Base-by-base conservation (phyloP, 2,329 filamentous ascomycete species). In the Phyllosticta citriasiana region DNA sequence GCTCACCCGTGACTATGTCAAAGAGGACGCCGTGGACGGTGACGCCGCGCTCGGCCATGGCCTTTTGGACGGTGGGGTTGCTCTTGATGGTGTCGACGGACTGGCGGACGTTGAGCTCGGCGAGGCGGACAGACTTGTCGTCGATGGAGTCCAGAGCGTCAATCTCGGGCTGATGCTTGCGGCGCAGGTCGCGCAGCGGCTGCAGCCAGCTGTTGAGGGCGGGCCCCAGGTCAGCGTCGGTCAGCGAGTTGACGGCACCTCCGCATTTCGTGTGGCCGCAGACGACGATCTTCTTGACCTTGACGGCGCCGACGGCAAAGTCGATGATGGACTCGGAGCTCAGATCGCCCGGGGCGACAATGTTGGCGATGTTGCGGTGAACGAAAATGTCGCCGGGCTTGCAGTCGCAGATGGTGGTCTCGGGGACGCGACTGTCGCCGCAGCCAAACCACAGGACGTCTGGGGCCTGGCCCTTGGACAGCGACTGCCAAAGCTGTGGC, bases 291-390 rank as follows among this genome's bases (percentile, higher is more conserved):
- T 84, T 81, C 66, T 83, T 80, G 65, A 88, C 85, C 67, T 87
- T 84, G 40, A 95, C 78, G 71, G 88, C 80, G 62, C 76, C 78
- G 63, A 95, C 88, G 53, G 89, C 88, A 71, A 87, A 95, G 71
- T 93, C 87, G 70, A 95, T 86, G 54, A 93, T 89, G 60, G 85
- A 83, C 10, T 84, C 81, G 35, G 86, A 85, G 76, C 84, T 89
- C 72, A 93, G 82, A 72, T 96, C 91, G 67, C 84, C 85, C 22
- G 85, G 78, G 62, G 85, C 84, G 65, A 95, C 77, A 69, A 93
- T 84, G 78, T 95, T 95, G 74, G 89, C 90, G 72, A 96, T 92
- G 79, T 95, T 95, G 72, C 91, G 88, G 79, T 95, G 90, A 58
- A 91, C 88, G 73, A 95, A 95, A 66, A 95, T 86, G 68, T 95